phyloP scores from a whole-genome alignment of 805 yeast species.

The Zygoascus flipseniorum region DNA sequence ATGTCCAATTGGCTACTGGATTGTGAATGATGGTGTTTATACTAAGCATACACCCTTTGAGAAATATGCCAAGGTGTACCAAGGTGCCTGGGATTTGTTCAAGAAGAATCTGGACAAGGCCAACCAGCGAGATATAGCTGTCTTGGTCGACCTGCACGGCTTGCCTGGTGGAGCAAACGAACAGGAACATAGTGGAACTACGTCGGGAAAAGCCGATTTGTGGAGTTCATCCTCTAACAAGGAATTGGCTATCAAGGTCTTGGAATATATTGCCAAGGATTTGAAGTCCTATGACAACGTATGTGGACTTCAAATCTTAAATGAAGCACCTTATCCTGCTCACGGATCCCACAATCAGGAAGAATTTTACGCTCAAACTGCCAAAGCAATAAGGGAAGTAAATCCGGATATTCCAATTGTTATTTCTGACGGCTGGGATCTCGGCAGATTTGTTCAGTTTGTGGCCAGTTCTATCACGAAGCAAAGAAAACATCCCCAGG shows the following conservation, averaged over 20 bases:
- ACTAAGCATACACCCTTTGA: slow-evolving; percentile 56
- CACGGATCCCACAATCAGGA: slow-evolving; percentile 31
- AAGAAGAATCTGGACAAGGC: slow-evolving; percentile 52
- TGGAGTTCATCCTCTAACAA: slow-evolving; percentile 40
- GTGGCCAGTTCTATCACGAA: slow-evolving; percentile 24
- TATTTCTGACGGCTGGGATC: slow-evolving; percentile 93
- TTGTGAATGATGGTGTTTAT: slow-evolving; percentile 54
- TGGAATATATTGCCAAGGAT: slow-evolving; percentile 57
- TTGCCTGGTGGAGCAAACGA: slow-evolving; percentile 90
- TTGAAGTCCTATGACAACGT: slow-evolving; percentile 54
- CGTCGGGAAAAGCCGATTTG: slow-evolving; percentile 50
- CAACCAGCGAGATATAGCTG: slow-evolving; percentile 50
- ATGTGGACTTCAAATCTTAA: slow-evolving; percentile 75
- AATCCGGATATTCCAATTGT: slow-evolving; percentile 58
- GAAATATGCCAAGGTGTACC: slow-evolving; percentile 46
- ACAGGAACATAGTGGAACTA: slow-evolving; percentile 75
- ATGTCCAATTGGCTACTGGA: slow-evolving; percentile 91
- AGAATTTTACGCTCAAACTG: slow-evolving; percentile 57
- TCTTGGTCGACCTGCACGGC: slow-evolving; percentile 79
- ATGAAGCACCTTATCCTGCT: slow-evolving; percentile 64
- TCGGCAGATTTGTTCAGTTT: slow-evolving; percentile 69
- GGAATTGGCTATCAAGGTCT: slow-evolving; percentile 39
- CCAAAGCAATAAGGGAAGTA: slow-evolving; percentile 46
- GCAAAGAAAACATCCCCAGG: slow-evolving; percentile 28
- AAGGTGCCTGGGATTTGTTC: slow-evolving; percentile 62